Evolutionary conservation across 129 eudicot genomes (phyloP).

Genomic region (Artemisia tridentata): DNA sequence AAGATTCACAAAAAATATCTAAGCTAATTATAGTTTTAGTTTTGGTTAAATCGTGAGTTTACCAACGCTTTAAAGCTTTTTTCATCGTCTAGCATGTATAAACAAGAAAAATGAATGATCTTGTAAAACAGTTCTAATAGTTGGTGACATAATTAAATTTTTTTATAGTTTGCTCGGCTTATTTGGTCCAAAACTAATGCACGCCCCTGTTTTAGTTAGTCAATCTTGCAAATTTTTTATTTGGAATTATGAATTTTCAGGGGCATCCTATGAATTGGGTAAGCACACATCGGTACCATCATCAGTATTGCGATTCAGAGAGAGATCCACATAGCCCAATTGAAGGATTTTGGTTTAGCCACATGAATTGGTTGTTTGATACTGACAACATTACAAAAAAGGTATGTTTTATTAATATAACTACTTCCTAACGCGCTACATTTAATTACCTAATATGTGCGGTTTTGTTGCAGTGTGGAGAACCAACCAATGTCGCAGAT

Average conservation of each 20-base stretch:
- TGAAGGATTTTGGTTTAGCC: constrained; percentile 48
- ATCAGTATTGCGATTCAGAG: constrained; percentile 36
- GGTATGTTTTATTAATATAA: constrained; percentile 9
- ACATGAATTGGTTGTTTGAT: constrained; percentile 39
- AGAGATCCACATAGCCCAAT: constrained; percentile 35
- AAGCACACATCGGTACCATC: constrained; percentile 48
- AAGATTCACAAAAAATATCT: too few relatives aligned
- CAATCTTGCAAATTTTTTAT: too few relatives aligned
- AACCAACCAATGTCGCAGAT: constrained; percentile 5
- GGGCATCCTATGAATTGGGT: constrained; percentile 52
- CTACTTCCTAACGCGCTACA: background rate
- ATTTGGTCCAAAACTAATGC: too few relatives aligned
- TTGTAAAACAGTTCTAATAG: too few relatives aligned
- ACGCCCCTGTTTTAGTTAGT: background rate
- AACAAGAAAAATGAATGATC: too few relatives aligned
- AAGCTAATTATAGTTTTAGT: too few relatives aligned
- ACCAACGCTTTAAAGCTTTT: too few relatives aligned
- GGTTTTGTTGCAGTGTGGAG: constrained; percentile 21
- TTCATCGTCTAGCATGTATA: too few relatives aligned
- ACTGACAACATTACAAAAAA: background rate
- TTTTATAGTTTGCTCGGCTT: too few relatives aligned
- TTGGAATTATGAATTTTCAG: constrained; percentile 17
- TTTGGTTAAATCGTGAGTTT: too few relatives aligned
- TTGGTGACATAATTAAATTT: too few relatives aligned
- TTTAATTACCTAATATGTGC: background rate